These are phyloP conservation scores for Candida frijolesensis DNA, from an alignment of 1,139 yeast genomes.

Conservation along the genomic window DNA sequence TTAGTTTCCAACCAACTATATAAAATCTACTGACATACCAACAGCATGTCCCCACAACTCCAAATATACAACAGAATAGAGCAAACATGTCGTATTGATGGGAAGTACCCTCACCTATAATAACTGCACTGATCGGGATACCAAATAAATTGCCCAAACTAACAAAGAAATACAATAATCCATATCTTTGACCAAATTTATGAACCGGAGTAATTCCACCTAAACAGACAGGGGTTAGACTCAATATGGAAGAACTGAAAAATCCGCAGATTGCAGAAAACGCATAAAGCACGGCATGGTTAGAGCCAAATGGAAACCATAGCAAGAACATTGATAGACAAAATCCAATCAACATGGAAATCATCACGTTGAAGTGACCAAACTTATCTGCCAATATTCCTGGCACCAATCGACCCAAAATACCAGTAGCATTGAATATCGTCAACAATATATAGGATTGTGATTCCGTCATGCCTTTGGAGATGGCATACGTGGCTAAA, in stretches of 20 bases:
- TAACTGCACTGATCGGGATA: slow-evolving; percentile 46
- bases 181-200: slow-evolving; percentile 44
- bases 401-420: slow-evolving; percentile 59
- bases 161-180: slow-evolving; percentile 41
- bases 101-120: slow-evolving; percentile 39
- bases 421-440: slow-evolving; percentile 59
- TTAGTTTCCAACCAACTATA: slow-evolving; percentile 24
- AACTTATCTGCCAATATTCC: slow-evolving; percentile 55
- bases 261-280: slow-evolving; percentile 57
- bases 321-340: slow-evolving; percentile 42
- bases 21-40: slow-evolving; percentile 24
- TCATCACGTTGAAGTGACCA: slow-evolving; percentile 61
- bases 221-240: slow-evolving; percentile 42
- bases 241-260: slow-evolving; percentile 27
- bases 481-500: slow-evolving; percentile 55
- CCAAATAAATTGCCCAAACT: slow-evolving; percentile 44
- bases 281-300: slow-evolving; percentile 39
- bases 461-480: slow-evolving; percentile 55
- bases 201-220: slow-evolving; percentile 32
- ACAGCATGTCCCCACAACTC: slow-evolving; percentile 22
- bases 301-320: slow-evolving; percentile 60
- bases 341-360: slow-evolving; percentile 41
- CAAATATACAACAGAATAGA: slow-evolving; percentile 24
- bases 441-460: slow-evolving; percentile 55
- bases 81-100: slow-evolving; percentile 28